Percentiles rank a stretch among this genome's conserved stretches.
Evolutionary conservation across 148 eudicot species (phyloP).

Genomic region (Rheum nobile): DNA sequence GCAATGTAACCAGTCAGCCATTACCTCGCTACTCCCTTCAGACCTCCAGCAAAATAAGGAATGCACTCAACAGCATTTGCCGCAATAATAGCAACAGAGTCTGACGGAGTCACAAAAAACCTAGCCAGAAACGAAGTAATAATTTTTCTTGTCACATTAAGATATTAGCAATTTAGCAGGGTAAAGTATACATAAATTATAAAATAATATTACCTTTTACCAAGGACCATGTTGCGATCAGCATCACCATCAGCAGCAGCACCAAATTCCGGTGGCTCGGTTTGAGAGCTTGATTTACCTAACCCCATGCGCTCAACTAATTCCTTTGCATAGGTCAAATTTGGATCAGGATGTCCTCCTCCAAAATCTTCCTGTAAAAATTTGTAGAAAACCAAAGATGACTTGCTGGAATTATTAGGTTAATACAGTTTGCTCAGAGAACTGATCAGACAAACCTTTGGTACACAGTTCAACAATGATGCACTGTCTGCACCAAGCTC

Average conservation of each 20-base stretch:
- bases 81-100: slow-evolving; percentile 97
- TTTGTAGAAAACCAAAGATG: not conserved
- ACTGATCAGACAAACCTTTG: slow-evolving; percentile 44
- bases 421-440: not conserved
- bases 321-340: slow-evolving; percentile 94
- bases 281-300: slow-evolving; percentile 45
- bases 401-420: not conserved
- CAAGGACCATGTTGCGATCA: slow-evolving; percentile 92
- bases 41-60: slow-evolving; percentile 89
- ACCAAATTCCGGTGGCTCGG: slow-evolving; percentile 91
- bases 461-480: slow-evolving; percentile 74
- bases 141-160: not conserved
- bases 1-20: slow-evolving; percentile 5
- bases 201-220: slow-evolving; percentile 51
- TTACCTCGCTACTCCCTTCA: slow-evolving; percentile 95
- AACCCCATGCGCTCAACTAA: slow-evolving; percentile 90
- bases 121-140: slow-evolving; percentile 30
- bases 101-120: slow-evolving; percentile 95
- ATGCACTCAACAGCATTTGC: slow-evolving; percentile 89
- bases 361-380: slow-evolving; percentile 83
- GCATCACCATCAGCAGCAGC: slow-evolving; percentile 99
- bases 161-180: slow-evolving; percentile 1
- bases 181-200: not conserved
- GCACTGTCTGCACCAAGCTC: slow-evolving; percentile 82
- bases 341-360: slow-evolving; percentile 98